phyloP scores from a whole-genome alignment of 1,284 basidiomycete species.

The Sporisorium reilianum region DNA sequence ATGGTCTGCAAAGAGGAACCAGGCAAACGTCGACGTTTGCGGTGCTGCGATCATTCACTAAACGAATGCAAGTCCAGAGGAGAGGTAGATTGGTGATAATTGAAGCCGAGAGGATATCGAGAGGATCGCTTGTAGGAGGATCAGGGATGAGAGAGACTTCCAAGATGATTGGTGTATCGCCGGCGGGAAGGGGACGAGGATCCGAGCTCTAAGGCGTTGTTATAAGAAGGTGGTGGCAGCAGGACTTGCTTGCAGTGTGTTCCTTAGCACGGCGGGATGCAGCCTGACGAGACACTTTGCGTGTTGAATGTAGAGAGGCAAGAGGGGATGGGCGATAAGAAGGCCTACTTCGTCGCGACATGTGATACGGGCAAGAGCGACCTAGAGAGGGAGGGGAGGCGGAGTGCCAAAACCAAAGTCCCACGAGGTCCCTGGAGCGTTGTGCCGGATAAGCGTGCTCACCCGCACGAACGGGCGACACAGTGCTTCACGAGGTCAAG shows the following conservation, averaged over 20 bases:
- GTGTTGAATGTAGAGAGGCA: background rate
- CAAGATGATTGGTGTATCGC: background rate
- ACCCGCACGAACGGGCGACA: background rate
- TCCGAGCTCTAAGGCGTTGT: background rate
- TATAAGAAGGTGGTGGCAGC: background rate
- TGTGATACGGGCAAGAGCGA: slow-evolving; percentile 3
- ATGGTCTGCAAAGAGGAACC: slow-evolving; percentile 31
- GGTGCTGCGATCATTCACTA: slow-evolving; percentile 43
- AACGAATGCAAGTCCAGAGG: slow-evolving; percentile 1
- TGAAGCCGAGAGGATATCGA: background rate
- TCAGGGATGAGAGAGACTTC: background rate
- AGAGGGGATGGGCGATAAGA: slow-evolving; percentile 1
- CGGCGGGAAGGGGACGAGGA: background rate
- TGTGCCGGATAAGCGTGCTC: slow-evolving; percentile 1
- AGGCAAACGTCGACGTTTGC: slow-evolving; percentile 45
- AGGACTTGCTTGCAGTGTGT: background rate
- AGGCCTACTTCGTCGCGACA: background rate
- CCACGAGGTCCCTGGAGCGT: background rate
- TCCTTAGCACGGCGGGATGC: slow-evolving; percentile 1
- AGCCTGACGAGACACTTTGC: background rate
- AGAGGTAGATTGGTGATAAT: no score
- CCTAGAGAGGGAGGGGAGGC: background rate
- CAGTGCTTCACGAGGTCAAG: slow-evolving; percentile 36
- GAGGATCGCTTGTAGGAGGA: background rate
- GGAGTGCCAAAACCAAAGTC: background rate